Evolutionary conservation across 768 basidiomycete species (phyloP), one percentile per base, ranked within the genome.

Genomic region (Mrakia frigida): DNA sequence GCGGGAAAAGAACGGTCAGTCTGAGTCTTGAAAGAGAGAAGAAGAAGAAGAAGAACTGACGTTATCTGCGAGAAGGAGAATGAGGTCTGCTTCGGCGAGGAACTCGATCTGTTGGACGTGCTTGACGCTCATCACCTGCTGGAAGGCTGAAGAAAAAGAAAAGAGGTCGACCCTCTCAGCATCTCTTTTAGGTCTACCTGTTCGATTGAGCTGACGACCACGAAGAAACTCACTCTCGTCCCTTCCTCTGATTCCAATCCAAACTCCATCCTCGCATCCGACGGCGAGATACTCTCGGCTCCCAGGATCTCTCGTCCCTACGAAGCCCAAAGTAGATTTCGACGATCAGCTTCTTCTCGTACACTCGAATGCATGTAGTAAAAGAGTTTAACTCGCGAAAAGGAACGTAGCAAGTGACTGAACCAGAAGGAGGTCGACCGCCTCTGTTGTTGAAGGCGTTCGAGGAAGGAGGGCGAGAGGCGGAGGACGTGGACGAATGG

Each of bases 41-140:
- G 35, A n/a, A 35, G 4, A 13, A 11, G 77, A 50, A 16, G 59
- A 53, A 6, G 39, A 37, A 35, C 79, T 74, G 67, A 90, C 65
- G 87, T 94, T 94, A 84, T 96, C 94, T 11, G 94, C 93, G 18
- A 98, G 85, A 6, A 98, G 95, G 35, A 98, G 87, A 86, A 99
- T 93, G 79, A 98, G 93, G 25, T 93, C 92, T 82, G 96, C 97
- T 78, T 96, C 92, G 81, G 96, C 94, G 11, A 98, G 85, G 88
- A 98, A 94, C 0, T 94, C 94, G 82, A 93, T 93, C 81, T 97
- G 94, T 0, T 93, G 94, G 46, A 98, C 94, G 86, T 90, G 89
- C 83, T 93, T 93, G 59, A 98, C 85, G 82, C 96, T 94, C 2
- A 98, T 86, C 21, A 98, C 95, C 33, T 93, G 92, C 94, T 92